Base-by-base conservation (phyloP, 345 rosid species). In the Leavenworthia alabamica region DNA sequence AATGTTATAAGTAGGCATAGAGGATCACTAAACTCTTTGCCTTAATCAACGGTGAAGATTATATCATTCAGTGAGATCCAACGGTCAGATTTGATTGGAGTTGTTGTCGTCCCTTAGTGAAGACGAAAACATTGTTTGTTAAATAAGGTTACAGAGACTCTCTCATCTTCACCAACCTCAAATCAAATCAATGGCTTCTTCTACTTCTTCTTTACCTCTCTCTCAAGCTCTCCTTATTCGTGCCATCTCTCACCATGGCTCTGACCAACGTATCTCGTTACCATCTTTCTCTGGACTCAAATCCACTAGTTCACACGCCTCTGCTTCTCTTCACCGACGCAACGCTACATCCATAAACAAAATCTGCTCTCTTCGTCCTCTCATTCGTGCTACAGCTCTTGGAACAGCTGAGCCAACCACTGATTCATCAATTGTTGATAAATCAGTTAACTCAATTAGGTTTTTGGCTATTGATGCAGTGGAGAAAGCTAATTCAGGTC, bases 141-240 rank as follows among this genome's bases (percentile, higher is more conserved):
- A n/a, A n/a, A n/a, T n/a, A n/a, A n/a, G n/a, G n/a, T n/a, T n/a
- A n/a, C n/a, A n/a, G n/a, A n/a, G n/a, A n/a, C n/a, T n/a, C n/a
- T n/a, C n/a, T n/a, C n/a, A n/a, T 45, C 62, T 62, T 55, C 73
- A 62, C 57, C 56, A 19, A n/a, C 54, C 13, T 12, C 49, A 10
- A 3, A 3, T 5, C 2, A 14, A 13, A 40, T 36, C 56, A 20
- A 65, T 79, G 88, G 86, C 90, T 65, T 78, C n/a, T n/a, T n/a
- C 92, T 4, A 70, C 87, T 66, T 80, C 85, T 5, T 80, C 96
- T 29, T 69, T 77, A 13, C 71, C 82, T 32, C 85, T 83, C 45
- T 82, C 90, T 4, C 94, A 81, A 53, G 83, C 81, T 59, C 84
- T 86, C 48, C 66, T 84, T 16, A 76, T 79, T 17, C 78, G 83